Base-by-base conservation (phyloP, 2,329 filamentous ascomycete species). In the Colletotrichum siamense region DNA sequence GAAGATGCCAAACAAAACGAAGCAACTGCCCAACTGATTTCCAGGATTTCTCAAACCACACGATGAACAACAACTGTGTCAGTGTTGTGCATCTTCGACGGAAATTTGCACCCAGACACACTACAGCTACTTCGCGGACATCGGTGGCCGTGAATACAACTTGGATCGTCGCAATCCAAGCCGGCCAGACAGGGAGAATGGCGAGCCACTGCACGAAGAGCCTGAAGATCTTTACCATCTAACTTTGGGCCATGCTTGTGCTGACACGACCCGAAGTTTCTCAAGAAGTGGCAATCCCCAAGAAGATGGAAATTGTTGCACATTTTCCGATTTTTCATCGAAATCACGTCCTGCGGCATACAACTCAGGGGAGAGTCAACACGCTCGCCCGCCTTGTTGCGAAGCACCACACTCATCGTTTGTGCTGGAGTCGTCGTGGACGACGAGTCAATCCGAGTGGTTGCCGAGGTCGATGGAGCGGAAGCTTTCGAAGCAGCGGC, bases 221-320 rank as follows among this genome's bases (percentile, higher is more conserved):
- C 82, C 16, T 77, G 77, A 5, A 80, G 70, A 36, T 84, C 77
- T 22, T 76, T 73, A 0, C 32, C 62, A 26, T 24, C 78, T 26
- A 84, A 76, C 30, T 63, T 76, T 6, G 69, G 76, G 2, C 77
- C 78, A 69, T 86, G 84, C 3, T 77, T 71, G 52, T 84, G 79
- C 3, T 55, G 68, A 57, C 85, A 86, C 22, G 63, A 65, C 3
- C 73, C 70, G 18, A 32, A 68, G 32, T 10, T 49, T 1, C 65
- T 36, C 18, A 70, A 32, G 49, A 76, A 80, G 0, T 16, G 24
- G 24, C 81, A 82, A 3, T 69, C 73, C 3, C 80, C 81, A 16
- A 82, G 66, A 5, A 86, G 79, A 65, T 84, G 82, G 52, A 79
- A 84, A 12, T 67, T 78, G 67, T 85, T 85, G 79, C 84, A 85